Evolutionary conservation across 352 stramenopile species (phyloP), one percentile per base, ranked within the genome.

Genomic region (Pythium sp.): DNA sequence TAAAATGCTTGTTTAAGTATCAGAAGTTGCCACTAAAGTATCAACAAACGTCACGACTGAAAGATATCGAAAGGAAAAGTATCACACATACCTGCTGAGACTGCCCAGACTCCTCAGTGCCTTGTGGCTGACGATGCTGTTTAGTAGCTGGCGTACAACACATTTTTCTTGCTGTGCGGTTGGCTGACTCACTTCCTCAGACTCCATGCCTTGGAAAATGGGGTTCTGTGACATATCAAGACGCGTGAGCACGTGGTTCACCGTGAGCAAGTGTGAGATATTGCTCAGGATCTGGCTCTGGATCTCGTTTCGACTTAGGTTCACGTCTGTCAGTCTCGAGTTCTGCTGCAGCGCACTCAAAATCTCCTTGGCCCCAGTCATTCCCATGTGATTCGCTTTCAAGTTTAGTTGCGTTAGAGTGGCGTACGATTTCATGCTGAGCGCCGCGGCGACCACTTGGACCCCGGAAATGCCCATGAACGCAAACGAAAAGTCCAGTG

Each of bases 401-500:
- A 82, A 41, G 11, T 75, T 79, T 9, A 82, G 69, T 43, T 73
- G 65, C 24, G 72, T 80, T 15, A 83, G 73, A 34, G 69, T 73
- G 3, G 73, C 41, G 34, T 76, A 81, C 30, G 63, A 58, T 18
- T 72, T 63, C 49, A 81, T 81, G 24, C 57, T 69, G 14, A 82
- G 69, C 18, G 78, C 71, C 22, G 73, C 65, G 6, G 78, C 75
- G 18, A 83, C 53, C 22, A 81, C 66, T 58, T 79, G 73, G 3
- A 74, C 68, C 0, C 69, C 67, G 3, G 69, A 57, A 56, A 79
- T 78, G 12, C 76, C 74, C 30, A 77, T 71, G 51, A 81, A 78
- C 18, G 73, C 74, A 53, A 80, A 82, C n/a, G 78, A 80, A 15
- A 86, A 64, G 34, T 85, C 78, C 30, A 85, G 38, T 18, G 38